Evolutionary conservation across 164 flowering plant genomes (phyloP), one percentile per base, ranked within the genome.

Genomic region (Magnolia changhungtana): DNA sequence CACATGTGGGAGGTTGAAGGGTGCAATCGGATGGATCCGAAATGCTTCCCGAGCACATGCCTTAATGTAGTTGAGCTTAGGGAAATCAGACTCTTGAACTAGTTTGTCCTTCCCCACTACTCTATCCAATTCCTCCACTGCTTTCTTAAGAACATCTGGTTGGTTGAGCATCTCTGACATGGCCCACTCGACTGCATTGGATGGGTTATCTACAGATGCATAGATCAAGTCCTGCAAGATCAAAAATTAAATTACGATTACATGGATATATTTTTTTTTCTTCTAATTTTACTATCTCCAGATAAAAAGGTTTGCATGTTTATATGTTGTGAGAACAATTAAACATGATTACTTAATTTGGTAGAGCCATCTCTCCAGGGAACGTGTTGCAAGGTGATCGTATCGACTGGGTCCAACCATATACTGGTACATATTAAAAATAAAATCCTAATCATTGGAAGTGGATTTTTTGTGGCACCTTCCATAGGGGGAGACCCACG

Each of bases 151-250:
- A 1, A 79, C 50, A 14, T 83, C 87, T 9, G 85, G 87, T 63
- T 79, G 81, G 78, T 82, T 84, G 23, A 82, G 58, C 85, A 84
- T 80, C 69, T 82, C 83, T 2, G 85, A 84, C 52, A 84, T 6
- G 29, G 78, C 79, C 85, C 85, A 83, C 71, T 83, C 84, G 0
- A 75, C 75, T 0, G 80, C 78, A n/a, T 82, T 82, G 58, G 84
- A 80, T 21, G 84, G 82, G 68, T 84, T 82, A 69, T 82, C 86
- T 11, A 84, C 83, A 3, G 83, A 8, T 1, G 83, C 87, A 59
- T 69, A 74, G 2, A 82, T 72, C 69, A 84, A 72, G 4, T 84
- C 87, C 87, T 84, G 52, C 55, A 70, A n/a, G 16, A 55, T 55
- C 61, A 55, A 55, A 55, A 55, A 11, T 55, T 55, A 55, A 11